These are phyloP conservation scores for Gracilariopsis chorda DNA, from an alignment of 23 red algal genomes.

Conservation along the genomic window DNA sequence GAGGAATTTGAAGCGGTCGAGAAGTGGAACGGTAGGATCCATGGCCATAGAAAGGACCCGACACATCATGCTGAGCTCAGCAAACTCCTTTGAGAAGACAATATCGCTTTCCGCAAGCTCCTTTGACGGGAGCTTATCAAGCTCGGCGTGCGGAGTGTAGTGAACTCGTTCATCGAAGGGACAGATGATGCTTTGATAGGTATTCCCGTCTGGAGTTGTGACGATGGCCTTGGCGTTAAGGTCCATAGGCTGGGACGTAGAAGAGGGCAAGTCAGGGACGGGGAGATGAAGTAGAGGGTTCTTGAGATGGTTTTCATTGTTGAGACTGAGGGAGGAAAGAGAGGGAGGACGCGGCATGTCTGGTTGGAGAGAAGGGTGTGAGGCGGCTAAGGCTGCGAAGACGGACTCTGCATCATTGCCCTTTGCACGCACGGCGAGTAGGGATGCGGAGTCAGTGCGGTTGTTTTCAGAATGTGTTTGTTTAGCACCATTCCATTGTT, in stretches of 20 bases:
- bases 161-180: constrained; percentile 62
- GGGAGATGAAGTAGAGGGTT: background rate
- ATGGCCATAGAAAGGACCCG: constrained; percentile 84
- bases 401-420: constrained; percentile 9
- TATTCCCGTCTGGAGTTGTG: constrained; percentile 1
- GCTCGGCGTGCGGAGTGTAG: constrained; percentile 15
- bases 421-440: background rate
- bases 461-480: no score
- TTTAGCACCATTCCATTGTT: no score
- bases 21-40: constrained; percentile 76
- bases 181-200: constrained; percentile 40
- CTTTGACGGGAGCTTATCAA: background rate
- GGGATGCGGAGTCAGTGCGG: no score
- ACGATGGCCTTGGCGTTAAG: constrained; percentile 33
- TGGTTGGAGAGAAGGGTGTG: background rate
- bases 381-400: constrained; percentile 4
- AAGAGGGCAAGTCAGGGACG: background rate
- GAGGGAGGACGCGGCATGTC: background rate
- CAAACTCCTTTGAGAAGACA: constrained; percentile 87
- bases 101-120: constrained; percentile 65
- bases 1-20: constrained; percentile 95
- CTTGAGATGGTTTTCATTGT: background rate
- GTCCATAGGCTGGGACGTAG: background rate
- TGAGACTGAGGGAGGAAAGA: background rate
- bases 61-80: constrained; percentile 84